Evolutionary conservation across 2,329 filamentous ascomycete genomes (phyloP).

Genomic region (Metarhizium album): DNA sequence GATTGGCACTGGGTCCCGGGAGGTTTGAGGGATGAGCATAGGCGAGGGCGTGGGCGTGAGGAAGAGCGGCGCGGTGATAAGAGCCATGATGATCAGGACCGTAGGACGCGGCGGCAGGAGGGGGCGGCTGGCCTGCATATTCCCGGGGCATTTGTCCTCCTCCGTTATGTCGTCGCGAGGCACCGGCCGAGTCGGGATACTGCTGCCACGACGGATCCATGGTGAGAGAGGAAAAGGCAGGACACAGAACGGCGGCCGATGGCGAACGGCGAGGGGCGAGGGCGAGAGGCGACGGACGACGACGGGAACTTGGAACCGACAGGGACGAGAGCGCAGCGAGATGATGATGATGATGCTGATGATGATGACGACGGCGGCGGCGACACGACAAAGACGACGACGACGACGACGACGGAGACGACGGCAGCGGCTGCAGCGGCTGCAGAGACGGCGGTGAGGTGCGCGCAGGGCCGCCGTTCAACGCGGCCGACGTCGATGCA

Average conservation of each 20-base stretch:
- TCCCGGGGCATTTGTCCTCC: slow-evolving; percentile 34
- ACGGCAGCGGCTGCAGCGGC: slow-evolving; percentile 2
- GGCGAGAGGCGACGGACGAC: slow-evolving; percentile 8
- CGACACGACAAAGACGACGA: background rate
- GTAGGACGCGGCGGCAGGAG: slow-evolving; percentile 14
- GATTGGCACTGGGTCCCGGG: slow-evolving; percentile 12
- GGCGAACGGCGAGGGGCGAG: slow-evolving; percentile 8
- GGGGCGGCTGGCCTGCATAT: slow-evolving; percentile 29
- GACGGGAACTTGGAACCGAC: background rate
- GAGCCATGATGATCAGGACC: slow-evolving; percentile 62
- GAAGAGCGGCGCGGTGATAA: slow-evolving; percentile 38
- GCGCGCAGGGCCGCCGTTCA: background rate
- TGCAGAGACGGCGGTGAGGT: slow-evolving; percentile 1
- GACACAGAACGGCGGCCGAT: slow-evolving; percentile 5
- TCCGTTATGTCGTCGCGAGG: slow-evolving; percentile 55
- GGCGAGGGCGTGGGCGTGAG: slow-evolving; percentile 17
- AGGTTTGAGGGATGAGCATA: slow-evolving; percentile 17
- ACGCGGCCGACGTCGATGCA: background rate
- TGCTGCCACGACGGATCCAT: slow-evolving; percentile 56
- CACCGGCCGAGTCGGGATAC: slow-evolving; percentile 54
- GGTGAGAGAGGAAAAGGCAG: slow-evolving; percentile 16
- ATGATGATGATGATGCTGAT: too few species aligned
- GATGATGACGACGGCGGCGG: too few species aligned
- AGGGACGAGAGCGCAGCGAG: background rate
- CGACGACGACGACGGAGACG: slow-evolving; percentile 3